Evolutionary conservation across 176 grass and related monocot genomes (phyloP), one percentile per base, ranked within the genome.

Genomic region (Rhynchospora breviuscula): DNA sequence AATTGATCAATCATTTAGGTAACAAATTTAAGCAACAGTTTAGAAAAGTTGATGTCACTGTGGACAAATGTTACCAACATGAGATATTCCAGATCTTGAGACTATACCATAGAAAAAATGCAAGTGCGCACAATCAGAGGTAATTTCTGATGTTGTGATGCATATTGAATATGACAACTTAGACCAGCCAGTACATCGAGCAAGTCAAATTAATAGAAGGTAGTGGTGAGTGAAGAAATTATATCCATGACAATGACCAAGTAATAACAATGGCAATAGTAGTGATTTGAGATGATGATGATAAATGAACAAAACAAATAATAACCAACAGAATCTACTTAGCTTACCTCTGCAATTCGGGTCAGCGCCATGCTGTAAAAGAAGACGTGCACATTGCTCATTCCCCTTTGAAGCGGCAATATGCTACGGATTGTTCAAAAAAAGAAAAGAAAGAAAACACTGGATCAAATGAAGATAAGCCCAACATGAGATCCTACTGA

Each of bases 401-500:
- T 87, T 86, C 84, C 96, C 96, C 45, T 85, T 92, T n/a, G 93
- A 89, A 84, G 96, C 96, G 52, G 96, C 93, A 66, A 99, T 92
- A 86, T 99, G 96, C 96, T 99, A 87, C 81, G 51, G 89, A 62
- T 63, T 89, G 71, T 13, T 81, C 73, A 84, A 77, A 75, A 46
- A 17, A 70, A 70, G 13, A 70, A 70, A 52, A 52, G 7, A 78
- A 33, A 78, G 54, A 18, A 78, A 8, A 56, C 5, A 78, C 51
- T 54, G 15, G 52, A 31, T 78, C 51, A 78, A 54, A 77, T 25
- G 56, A 57, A 33, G 25, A 57, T 56, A 33, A 33, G 73, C 25
- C 51, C 73, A 78, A 76, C 11, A 76, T 18, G 31, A 33, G 12
- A 78, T 56, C 26, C 48, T 54, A 31, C 35, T 40, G 33, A 54